Conservation (phyloP, 2,329 filamentous ascomycete genomes). For the Diaporthe vexans region DNA sequence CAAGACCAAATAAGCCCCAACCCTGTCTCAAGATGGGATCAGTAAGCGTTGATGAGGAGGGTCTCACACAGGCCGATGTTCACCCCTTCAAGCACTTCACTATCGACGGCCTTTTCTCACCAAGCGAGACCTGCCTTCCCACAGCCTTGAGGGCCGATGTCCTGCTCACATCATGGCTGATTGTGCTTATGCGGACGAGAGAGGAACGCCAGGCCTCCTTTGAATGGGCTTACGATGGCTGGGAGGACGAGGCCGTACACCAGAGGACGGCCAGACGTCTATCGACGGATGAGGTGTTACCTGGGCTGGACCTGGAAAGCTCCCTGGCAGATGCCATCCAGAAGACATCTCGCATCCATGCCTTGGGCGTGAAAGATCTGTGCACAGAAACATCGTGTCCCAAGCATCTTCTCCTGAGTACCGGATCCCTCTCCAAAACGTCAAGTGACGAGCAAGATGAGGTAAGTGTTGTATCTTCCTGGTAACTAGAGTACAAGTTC, state of each 20-base stretch:
- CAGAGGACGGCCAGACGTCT: constrained; percentile 44
- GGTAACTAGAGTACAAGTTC: background rate
- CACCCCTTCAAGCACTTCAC: constrained; percentile 47
- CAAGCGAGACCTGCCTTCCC: constrained; percentile 45
- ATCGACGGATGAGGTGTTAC: constrained; percentile 51
- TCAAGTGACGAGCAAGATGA: constrained; percentile 44
- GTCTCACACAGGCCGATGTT: constrained; percentile 10
- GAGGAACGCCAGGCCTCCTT: constrained; percentile 55
- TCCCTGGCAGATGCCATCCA: constrained; percentile 47
- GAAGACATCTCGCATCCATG: constrained; percentile 48
- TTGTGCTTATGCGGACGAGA: constrained; percentile 57
- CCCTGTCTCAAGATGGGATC: constrained; percentile 31
- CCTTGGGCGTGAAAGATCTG: background rate
- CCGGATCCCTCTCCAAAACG: constrained; percentile 34
- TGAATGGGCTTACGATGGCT: constrained; percentile 55
- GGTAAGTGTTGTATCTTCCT: constrained; percentile 42
- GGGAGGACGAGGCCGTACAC: constrained; percentile 40
- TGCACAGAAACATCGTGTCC: background rate
- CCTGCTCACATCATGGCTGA: constrained; percentile 59
- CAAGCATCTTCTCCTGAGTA: constrained; percentile 43
- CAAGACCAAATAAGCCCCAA: background rate
- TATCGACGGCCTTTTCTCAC: constrained; percentile 46
- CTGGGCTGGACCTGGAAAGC: constrained; percentile 48
- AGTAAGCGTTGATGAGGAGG: constrained; percentile 33
- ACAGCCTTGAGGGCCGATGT: constrained; percentile 57